Evolutionary conservation across 768 basidiomycete species (phyloP), one percentile per base, ranked within the genome.

Genomic region (Galerina marginata): DNA sequence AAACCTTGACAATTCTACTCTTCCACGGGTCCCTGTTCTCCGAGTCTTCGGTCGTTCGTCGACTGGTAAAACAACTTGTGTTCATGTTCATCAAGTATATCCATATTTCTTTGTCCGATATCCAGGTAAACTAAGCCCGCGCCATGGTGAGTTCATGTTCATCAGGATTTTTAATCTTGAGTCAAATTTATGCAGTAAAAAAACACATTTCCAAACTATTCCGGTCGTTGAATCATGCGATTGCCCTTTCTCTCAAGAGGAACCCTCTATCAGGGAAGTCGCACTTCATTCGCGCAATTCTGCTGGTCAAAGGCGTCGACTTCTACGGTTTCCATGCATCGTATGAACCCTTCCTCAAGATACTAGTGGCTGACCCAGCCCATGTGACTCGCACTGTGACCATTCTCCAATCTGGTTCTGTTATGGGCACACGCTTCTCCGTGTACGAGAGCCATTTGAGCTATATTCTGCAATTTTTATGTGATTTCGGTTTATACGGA

Each of bases 51-150:
- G 96, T 12, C 77, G 87, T 11, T 92, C 94, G 1, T 91, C 92
- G 4, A 71, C 75, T 2, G 92, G 93, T 12, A 79, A 86, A 72
- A 90, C 87, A 69, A 85, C 93, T 16, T 96, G 95, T 69, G 83
- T 96, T 12, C 90, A 97, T 78, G 79, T 99, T 42, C 96, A 97
- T 72, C 93, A 95, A 78, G 91, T 91, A 33, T 96, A 91, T 75
- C 96, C 96, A 0, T 99, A 99, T 74, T 88, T 96, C 73, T 96
- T 86, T 72, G 83, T 96, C 47, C 90, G 94, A 65, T 99, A 96
- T 76, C 66, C 72, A 20, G 91, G 86, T 1, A 82, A 82, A 33
- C 72, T 96, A 69, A 82, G 83, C 46, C 86, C 87, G 0, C 80
- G 78, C 26, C 72, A 83, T 64, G 91, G 93, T 92, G 66, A 68